phyloP scores from a whole-genome alignment of 2,329 filamentous ascomycete species.

The Colletotrichum sidae region DNA sequence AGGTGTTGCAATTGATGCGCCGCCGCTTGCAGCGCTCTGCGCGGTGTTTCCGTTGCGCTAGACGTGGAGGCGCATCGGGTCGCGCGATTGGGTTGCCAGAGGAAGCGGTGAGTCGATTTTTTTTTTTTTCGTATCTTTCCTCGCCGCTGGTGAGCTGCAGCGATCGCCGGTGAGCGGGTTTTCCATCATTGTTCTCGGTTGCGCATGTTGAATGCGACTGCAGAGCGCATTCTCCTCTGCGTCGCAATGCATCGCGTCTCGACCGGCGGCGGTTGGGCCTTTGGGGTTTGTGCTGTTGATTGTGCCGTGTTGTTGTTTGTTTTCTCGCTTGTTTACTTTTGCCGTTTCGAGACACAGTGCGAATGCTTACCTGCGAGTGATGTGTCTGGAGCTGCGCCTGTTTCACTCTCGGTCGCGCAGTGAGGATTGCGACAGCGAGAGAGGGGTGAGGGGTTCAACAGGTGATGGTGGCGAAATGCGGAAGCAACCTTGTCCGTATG shows the following conservation, averaged over 20 bases:
- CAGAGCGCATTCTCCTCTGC: not conserved
- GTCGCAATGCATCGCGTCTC: not conserved
- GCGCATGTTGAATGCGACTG: not conserved
- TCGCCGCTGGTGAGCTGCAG: not conserved
- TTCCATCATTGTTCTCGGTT: not conserved
- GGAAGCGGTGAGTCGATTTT: slow-evolving; percentile 25
- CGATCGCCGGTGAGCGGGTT: not conserved
- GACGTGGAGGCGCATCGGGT: slow-evolving; percentile 22
- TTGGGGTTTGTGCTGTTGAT: not conserved
- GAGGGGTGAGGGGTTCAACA: too few relatives aligned
- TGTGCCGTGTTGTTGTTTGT: slow-evolving; percentile 7
- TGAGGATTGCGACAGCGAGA: too few relatives aligned
- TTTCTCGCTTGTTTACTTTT: slow-evolving; percentile 18
- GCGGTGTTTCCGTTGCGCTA: too few relatives aligned
- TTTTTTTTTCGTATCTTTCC: not conserved
- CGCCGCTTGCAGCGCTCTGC: too few relatives aligned
- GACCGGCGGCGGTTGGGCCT: not conserved
- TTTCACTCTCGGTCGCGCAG: too few relatives aligned
- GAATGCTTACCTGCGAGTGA: not conserved
- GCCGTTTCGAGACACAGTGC: slow-evolving; percentile 16
- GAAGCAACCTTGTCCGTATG: too few relatives aligned
- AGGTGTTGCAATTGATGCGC: too few relatives aligned
- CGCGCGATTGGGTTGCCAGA: slow-evolving; percentile 24
- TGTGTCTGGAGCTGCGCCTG: not conserved
- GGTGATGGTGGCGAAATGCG: too few relatives aligned